Percentiles rank a stretch among this genome's conserved stretches.
These are phyloP conservation scores for Rusavskia elegans DNA, from an alignment of 495 filamentous ascomycete genomes.

Conservation along the genomic window DNA sequence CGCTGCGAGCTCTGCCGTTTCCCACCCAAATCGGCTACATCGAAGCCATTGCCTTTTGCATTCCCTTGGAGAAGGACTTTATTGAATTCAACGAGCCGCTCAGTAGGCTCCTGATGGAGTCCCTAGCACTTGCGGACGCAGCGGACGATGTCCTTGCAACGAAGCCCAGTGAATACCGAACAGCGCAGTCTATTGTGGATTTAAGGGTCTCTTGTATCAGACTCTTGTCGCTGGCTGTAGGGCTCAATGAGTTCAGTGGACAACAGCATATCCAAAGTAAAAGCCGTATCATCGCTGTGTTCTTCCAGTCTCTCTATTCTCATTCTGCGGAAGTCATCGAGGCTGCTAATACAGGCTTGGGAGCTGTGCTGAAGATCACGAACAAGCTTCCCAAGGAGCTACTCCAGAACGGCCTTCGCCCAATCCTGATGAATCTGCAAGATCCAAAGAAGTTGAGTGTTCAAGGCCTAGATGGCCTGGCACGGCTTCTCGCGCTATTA, in stretches of 20 bases:
- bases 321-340: constrained; percentile 83
- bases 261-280: constrained; percentile 55
- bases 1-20: constrained; percentile 80
- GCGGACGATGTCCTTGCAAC: constrained; percentile 75
- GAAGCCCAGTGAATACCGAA: constrained; percentile 79
- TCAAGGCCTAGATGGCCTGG: constrained; percentile 79
- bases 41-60: constrained; percentile 86
- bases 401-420: constrained; percentile 81
- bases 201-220: constrained; percentile 90
- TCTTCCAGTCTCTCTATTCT: constrained; percentile 94
- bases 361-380: constrained; percentile 67
- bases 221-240: constrained; percentile 80
- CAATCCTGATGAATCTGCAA: constrained; percentile 88
- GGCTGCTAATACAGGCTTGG: constrained; percentile 77
- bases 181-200: constrained; percentile 75
- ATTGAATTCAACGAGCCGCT: constrained; percentile 81
- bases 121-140: constrained; percentile 80
- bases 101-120: constrained; percentile 80
- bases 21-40: constrained; percentile 92
- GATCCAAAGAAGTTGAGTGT: constrained; percentile 83
- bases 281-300: constrained; percentile 76
- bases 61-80: constrained; percentile 72
- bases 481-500: constrained; percentile 69
- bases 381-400: constrained; percentile 93
- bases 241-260: constrained; percentile 73